Evolutionary conservation across 345 rosid genomes (phyloP).

Genomic region (Eutrema yunnanense): DNA sequence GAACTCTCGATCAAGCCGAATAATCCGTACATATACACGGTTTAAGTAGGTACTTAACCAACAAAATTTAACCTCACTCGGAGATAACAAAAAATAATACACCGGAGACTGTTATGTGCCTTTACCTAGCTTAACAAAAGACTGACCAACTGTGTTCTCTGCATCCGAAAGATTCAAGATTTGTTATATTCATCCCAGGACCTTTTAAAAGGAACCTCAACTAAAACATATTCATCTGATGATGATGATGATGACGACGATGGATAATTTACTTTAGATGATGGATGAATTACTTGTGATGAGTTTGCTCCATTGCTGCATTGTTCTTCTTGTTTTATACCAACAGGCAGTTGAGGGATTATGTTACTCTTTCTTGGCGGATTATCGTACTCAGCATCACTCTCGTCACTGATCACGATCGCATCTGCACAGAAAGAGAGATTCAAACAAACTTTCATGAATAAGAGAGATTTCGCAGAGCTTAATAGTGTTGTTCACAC

Average conservation of each 20-base stretch:
- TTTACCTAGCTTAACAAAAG: not conserved
- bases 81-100: not conserved
- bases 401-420: slow-evolving; percentile 10
- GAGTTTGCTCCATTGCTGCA: not conserved
- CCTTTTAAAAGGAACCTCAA: not conserved
- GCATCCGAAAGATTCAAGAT: slow-evolving; percentile 2
- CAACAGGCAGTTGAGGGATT: not conserved
- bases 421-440: slow-evolving; percentile 1
- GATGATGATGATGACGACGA: not conserved
- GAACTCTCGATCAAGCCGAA: not conserved
- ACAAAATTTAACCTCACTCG: not conserved
- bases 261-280: not conserved
- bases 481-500: not conserved
- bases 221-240: not conserved
- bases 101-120: not conserved
- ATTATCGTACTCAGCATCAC: slow-evolving; percentile 3
- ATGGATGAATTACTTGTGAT: not conserved
- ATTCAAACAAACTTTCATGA: not conserved
- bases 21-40: not conserved
- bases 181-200: not conserved
- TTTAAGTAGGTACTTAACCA: not conserved
- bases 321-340: not conserved
- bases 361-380: not conserved
- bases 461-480: not conserved
- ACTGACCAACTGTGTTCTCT: not conserved